Base-by-base conservation (phyloP, 140 eudicot species). In the Senecio squalidus region DNA sequence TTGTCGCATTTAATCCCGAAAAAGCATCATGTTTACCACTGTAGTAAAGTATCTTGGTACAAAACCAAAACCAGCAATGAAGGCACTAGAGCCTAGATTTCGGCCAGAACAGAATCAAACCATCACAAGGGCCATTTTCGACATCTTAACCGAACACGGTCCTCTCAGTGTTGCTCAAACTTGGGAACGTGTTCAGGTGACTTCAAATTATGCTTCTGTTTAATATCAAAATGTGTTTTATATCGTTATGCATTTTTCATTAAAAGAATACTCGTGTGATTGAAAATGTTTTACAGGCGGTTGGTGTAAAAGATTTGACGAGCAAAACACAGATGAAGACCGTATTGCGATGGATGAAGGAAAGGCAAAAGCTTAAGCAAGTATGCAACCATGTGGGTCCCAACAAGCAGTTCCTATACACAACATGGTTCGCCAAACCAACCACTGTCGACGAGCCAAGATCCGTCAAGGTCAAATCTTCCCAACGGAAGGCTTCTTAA, bases 61-160 rank as follows among this genome's bases (percentile, higher is more conserved):
- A 77, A 84, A 87, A 39, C 89, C 95, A 3, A 92, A 87, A 82
- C 95, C 96, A 25, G 84, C 90, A 70, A 79, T 81, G 96, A 87
- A 87, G 62, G 94, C 96, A 13, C 79, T 87, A 33, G 89, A 81
- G 68, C 96, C 87, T 10, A 79, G 73, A n/a, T 78, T 81, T 25
- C 88, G 94, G 34, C 98, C 96, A 0, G 98, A 92, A 79, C 96
- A 87, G 64, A 84, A 88, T 17, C 98, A 87, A 72, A 87, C 96
- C 5, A 87, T 92, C 59, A 84, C 96, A 0, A 73, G 95, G 73
- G 82, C 74, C 14, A 74, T 92, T 61, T 92, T 92, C 34, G 89
- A 86, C 58, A 70, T 55, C 27, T 15, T 52, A 27, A 87, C 84
- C 74, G 96, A 92, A 27, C 96, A 92, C 30, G 98, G 98, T n/a